Evolutionary conservation across 1,284 basidiomycete genomes (phyloP).

Genomic region (Singerocomus rubriflavus): DNA sequence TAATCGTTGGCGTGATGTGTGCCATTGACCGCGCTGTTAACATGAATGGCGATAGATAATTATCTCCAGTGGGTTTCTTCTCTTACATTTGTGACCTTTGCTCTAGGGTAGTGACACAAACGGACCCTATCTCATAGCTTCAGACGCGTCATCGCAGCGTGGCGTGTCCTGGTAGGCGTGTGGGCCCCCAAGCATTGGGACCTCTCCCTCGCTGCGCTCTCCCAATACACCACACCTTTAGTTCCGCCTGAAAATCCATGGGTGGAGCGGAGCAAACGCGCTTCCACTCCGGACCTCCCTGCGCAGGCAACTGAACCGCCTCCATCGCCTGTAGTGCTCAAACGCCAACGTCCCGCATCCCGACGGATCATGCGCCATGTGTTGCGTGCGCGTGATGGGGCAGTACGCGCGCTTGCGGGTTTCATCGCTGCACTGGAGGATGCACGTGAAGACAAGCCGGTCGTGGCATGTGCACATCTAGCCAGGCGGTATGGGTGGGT

Average conservation of each 20-base stretch:
- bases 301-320: constrained; percentile 35
- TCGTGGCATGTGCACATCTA: constrained; percentile 60
- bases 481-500: constrained; percentile 53
- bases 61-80: constrained; percentile 67
- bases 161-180: constrained; percentile 87
- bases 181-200: constrained; percentile 86
- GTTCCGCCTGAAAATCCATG: constrained; percentile 67
- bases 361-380: constrained; percentile 84
- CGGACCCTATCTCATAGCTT: constrained; percentile 42
- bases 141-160: constrained; percentile 82
- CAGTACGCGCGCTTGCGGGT: constrained; percentile 66
- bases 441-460: constrained; percentile 42
- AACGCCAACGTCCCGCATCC: constrained; percentile 62
- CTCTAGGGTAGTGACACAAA: constrained; percentile 17
- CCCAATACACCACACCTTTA: constrained; percentile 69
- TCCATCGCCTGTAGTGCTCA: constrained; percentile 40
- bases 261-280: constrained; percentile 49
- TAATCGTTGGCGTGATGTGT: constrained; percentile 14
- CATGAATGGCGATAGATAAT: constrained; percentile 50
- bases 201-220: constrained; percentile 63
- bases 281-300: constrained; percentile 27
- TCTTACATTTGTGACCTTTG: constrained; percentile 6
- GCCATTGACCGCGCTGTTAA: constrained; percentile 19
- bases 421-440: constrained; percentile 69
- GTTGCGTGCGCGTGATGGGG: constrained; percentile 74